Evolutionary conservation across 306 rosid species (phyloP).

Genomic region (Begonia masoniana): DNA sequence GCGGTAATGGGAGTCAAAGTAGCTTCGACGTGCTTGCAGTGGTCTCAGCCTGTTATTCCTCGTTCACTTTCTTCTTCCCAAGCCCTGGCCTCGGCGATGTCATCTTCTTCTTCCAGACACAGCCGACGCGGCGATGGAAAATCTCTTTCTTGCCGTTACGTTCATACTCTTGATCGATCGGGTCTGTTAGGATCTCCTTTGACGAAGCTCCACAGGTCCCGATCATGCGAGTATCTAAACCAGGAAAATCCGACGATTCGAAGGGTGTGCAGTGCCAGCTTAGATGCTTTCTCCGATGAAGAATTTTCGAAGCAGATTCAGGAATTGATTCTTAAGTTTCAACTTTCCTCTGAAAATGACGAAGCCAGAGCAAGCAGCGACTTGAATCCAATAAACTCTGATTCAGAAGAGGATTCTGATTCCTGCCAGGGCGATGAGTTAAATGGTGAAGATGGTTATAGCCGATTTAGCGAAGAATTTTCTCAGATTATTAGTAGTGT

Average conservation of each 20-base stretch:
- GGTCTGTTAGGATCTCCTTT: conserved; percentile 20
- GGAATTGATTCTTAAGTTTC: conserved; percentile 50
- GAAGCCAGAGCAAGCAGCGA: not conserved
- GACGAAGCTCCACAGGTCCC: conserved; percentile 23
- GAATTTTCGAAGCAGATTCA: conserved; percentile 66
- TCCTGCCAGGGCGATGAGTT: not conserved
- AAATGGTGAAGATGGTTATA: not conserved
- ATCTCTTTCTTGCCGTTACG: conserved; percentile 17
- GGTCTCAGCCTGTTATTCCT: conserved; percentile 46
- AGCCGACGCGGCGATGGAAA: conserved; percentile 25
- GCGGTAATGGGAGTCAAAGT: conserved; percentile 41
- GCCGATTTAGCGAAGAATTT: not conserved
- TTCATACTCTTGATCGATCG: conserved; percentile 21
- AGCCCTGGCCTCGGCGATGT: conserved; percentile 37
- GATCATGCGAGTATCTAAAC: conserved; percentile 18
- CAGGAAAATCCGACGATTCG: conserved; percentile 13
- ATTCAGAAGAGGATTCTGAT: conserved; percentile 3
- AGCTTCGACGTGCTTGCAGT: conserved; percentile 43
- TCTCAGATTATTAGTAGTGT: not conserved
- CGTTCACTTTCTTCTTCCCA: conserved; percentile 50
- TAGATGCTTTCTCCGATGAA: conserved; percentile 62
- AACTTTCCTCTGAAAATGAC: conserved; percentile 3
- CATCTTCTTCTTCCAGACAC: conserved; percentile 35
- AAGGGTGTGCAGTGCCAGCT: conserved; percentile 46
- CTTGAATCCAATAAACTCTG: not conserved